Evolutionary conservation across 139 green algal genomes (phyloP), one percentile per base, ranked within the genome.

Genomic region (Micromonas pusilla): DNA sequence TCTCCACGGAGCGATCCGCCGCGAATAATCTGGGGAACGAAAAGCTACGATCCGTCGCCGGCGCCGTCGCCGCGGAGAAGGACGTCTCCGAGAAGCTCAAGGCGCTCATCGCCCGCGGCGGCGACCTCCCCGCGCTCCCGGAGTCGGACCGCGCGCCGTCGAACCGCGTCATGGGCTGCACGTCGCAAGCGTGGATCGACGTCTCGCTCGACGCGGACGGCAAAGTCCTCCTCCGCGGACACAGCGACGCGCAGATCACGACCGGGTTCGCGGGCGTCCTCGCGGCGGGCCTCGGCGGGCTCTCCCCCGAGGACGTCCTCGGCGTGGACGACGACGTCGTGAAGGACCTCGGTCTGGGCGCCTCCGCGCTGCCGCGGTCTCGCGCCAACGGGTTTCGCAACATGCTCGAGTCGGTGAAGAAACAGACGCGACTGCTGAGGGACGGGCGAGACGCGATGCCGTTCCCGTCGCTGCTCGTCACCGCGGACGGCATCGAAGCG

Each of bases 141-240:
- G 83, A 85, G 20, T 67, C 67, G 0, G 67, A 82, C 1, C 87
- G 87, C 52, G 53, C 72, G 23, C 52, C 82, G 2, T 80, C 84
- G 21, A 95, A 96, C 75, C 84, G 93, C 19, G 92, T 98, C 19
- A 96, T 98, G 89, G 94, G 93, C 28, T 98, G 94, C 85, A 92
- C 93, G 1, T 80, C 92, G 2, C 87, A 93, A 77, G 92, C 94
- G 32, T 98, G 91, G 91, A 72, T 95, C 5, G 80, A 80, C n/a
- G 91, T 86, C 1, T 25, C 62, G 3, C 76, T 92, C 21, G 84
- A 89, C 28, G 34, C 60, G 0, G 36, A 78, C 0, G 90, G 85
- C 13, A 38, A 70, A 0, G 74, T 97, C 30, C 30, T 77, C 25
- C 82, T 96, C 31, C 32, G 28, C 1, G 92, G 78, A 0, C 87